phyloP scores from a whole-genome alignment of 768 basidiomycete species.

The Lentinula lateritia region DNA sequence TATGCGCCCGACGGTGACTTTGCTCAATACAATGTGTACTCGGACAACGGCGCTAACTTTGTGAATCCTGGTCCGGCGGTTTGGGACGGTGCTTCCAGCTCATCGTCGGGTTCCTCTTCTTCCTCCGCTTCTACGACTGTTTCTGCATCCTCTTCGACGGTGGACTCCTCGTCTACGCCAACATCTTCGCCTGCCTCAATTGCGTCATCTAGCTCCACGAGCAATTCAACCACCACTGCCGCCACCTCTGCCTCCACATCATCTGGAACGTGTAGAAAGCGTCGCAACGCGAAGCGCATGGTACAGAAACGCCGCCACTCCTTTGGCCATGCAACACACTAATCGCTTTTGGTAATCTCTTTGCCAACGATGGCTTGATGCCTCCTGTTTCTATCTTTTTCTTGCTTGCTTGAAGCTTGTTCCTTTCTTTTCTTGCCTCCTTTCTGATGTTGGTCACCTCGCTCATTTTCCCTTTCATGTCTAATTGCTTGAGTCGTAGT shows the following conservation, averaged over 20 bases:
- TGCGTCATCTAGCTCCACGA: neutral
- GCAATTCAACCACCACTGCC: neutral
- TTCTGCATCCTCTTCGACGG: neutral
- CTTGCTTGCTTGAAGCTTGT: neutral
- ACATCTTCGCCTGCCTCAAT: neutral
- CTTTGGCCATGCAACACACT: neutral
- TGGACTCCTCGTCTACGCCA: neutral
- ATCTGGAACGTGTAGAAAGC: neutral
- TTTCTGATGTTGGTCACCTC: neutral
- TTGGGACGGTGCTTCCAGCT: neutral
- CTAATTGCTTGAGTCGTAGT: neutral
- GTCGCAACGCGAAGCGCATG: neutral
- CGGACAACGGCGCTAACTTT: neutral
- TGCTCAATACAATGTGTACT: constrained; percentile 8
- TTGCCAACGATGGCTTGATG: neutral
- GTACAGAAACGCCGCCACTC: neutral
- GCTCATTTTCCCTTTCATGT: neutral
- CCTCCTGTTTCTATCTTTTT: neutral
- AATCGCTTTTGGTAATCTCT: neutral
- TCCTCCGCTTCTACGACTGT: neutral
- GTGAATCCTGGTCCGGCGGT: constrained; percentile 1
- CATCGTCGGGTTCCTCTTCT: neutral
- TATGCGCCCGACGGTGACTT: constrained; percentile 4
- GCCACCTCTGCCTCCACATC: neutral
- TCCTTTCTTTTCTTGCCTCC: neutral